These are phyloP conservation scores for Aschersonia sp. DNA, from an alignment of 2,329 filamentous ascomycete species.

Conservation along the genomic window DNA sequence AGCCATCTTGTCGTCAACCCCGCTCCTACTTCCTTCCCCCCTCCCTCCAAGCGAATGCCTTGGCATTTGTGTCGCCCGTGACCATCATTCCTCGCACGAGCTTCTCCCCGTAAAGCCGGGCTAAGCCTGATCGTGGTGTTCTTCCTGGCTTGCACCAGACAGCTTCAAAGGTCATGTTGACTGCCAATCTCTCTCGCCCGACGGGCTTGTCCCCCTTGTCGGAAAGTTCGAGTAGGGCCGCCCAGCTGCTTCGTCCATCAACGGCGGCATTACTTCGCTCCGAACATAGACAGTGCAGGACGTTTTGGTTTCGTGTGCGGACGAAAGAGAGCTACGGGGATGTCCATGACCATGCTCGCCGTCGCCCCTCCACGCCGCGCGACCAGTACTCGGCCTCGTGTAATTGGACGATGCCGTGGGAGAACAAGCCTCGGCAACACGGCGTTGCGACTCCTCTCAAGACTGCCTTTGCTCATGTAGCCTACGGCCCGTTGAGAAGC, in stretches of 20 bases:
- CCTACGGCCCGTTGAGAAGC: slow-evolving; percentile 20
- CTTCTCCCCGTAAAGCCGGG: too few species aligned
- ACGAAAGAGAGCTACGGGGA: slow-evolving; percentile 25
- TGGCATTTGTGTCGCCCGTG: too few species aligned
- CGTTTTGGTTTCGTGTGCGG: slow-evolving; percentile 35
- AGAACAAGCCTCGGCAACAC: slow-evolving; percentile 20
- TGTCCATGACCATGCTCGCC: slow-evolving; percentile 26
- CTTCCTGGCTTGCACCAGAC: too few species aligned
- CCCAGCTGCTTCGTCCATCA: not conserved
- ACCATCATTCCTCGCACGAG: too few species aligned
- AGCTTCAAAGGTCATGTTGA: not conserved
- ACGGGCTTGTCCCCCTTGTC: not conserved
- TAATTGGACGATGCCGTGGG: slow-evolving; percentile 30
- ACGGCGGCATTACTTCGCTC: slow-evolving; percentile 1
- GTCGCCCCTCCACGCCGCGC: slow-evolving; percentile 25
- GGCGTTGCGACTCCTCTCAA: slow-evolving; percentile 23
- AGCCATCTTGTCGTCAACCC: too few species aligned
- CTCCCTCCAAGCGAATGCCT: too few species aligned
- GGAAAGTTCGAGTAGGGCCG: slow-evolving; percentile 1
- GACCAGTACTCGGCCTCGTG: slow-evolving; percentile 31
- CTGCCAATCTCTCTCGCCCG: not conserved
- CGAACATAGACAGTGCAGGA: slow-evolving; percentile 16
- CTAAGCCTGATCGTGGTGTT: too few species aligned
- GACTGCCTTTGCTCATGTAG: slow-evolving; percentile 17
- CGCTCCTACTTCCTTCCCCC: too few species aligned